Percentiles rank a stretch among this genome's conserved stretches.
Evolutionary conservation across 371 early-diverging fungal species (phyloP).

Genomic region (Apophysomyces trapeziformis): DNA sequence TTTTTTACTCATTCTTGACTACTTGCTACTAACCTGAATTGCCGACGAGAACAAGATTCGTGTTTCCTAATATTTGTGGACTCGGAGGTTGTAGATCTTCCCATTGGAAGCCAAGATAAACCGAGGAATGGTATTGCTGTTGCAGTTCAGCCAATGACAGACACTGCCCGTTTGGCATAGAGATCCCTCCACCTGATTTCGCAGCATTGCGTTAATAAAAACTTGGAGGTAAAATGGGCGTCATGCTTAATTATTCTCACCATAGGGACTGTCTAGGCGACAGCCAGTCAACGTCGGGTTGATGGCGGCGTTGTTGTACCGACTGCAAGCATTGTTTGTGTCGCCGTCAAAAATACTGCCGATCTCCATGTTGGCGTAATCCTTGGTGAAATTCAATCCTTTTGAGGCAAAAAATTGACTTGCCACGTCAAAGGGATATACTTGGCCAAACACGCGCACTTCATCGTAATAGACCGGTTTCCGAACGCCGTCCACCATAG

Average conservation of each 20-base stretch:
- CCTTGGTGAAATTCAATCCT: conserved; percentile 47
- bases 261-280: conserved; percentile 50
- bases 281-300: conserved; percentile 28
- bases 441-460: conserved; percentile 53
- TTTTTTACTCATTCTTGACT: background rate
- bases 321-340: conserved; percentile 35
- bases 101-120: conserved; percentile 47
- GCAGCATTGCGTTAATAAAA: background rate
- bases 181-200: conserved; percentile 30
- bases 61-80: conserved; percentile 22
- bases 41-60: conserved; percentile 48
- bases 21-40: conserved; percentile 47
- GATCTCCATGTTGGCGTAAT: conserved; percentile 56
- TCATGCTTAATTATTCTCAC: conserved; percentile 20
- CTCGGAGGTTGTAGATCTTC: conserved; percentile 36
- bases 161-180: conserved; percentile 33
- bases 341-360: conserved; percentile 54
- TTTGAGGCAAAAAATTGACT: conserved; percentile 41
- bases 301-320: conserved; percentile 27
- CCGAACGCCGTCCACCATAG: conserved; percentile 26
- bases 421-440: conserved; percentile 46
- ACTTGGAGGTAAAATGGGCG: background rate
- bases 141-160: conserved; percentile 39
- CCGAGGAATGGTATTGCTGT: conserved; percentile 18
- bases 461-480: conserved; percentile 41